These are phyloP conservation scores for Pleurotus giganteus DNA, from an alignment of 768 basidiomycete genomes.

Conservation along the genomic window DNA sequence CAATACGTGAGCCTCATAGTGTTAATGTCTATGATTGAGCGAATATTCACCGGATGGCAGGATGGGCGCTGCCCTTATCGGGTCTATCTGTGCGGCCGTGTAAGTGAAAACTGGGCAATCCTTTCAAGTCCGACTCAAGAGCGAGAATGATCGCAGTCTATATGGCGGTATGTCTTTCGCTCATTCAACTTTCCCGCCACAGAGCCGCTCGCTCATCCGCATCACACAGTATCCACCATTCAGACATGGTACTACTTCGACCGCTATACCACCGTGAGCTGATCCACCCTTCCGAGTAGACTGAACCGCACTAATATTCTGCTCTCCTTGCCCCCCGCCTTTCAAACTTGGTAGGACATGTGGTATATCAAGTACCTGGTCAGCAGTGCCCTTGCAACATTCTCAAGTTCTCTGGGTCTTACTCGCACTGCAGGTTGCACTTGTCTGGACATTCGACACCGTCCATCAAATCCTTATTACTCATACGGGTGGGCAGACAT, in stretches of 20 bases:
- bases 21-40: not conserved
- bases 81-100: conserved; percentile 47
- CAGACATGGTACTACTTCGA: conserved; percentile 57
- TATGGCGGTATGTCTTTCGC: conserved; percentile 45
- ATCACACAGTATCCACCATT: conserved; percentile 45
- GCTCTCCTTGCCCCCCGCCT: not conserved
- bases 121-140: not conserved
- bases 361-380: conserved; percentile 54
- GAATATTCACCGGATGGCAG: conserved; percentile 23
- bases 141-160: conserved; percentile 28
- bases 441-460: conserved; percentile 48
- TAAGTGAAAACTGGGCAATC: conserved; percentile 20
- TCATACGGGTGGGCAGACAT: conserved; percentile 40
- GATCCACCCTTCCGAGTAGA: not conserved
- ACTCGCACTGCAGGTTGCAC: conserved; percentile 35
- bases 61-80: conserved; percentile 50
- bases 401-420: not conserved
- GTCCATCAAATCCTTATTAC: conserved; percentile 53
- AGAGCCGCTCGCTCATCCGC: not conserved
- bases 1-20: not conserved
- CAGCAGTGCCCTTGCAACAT: conserved; percentile 14
- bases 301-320: not conserved
- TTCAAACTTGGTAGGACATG: conserved; percentile 32
- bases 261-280: conserved; percentile 38
- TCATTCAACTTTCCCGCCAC: not conserved